Percentiles rank a stretch among this genome's conserved stretches.
phyloP scores from a whole-genome alignment of 2,329 filamentous ascomycete species.

The Sporothrix schenckii region DNA sequence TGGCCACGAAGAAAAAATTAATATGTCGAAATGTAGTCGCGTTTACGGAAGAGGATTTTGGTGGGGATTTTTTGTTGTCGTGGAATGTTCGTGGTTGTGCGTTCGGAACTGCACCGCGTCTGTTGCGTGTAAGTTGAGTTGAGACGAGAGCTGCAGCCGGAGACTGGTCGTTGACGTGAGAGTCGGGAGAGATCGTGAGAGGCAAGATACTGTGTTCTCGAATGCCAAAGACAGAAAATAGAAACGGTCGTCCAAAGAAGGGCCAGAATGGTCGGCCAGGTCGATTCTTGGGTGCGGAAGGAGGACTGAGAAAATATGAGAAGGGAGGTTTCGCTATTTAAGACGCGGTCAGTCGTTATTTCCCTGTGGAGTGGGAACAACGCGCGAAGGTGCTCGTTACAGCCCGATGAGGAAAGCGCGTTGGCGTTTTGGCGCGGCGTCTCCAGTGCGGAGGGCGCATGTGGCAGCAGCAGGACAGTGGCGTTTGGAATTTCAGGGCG shows the following conservation, averaged over 20 bases:
- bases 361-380: slow-evolving; percentile 36
- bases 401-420: slow-evolving; percentile 32
- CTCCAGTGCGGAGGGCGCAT: slow-evolving; percentile 20
- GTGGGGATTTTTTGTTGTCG: slow-evolving; percentile 31
- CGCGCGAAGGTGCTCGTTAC: slow-evolving; percentile 32
- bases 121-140: slow-evolving; percentile 23
- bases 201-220: slow-evolving; percentile 9
- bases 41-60: slow-evolving; percentile 16
- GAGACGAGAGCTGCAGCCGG: neutral
- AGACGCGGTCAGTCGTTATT: slow-evolving; percentile 36
- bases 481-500: slow-evolving; percentile 3
- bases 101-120: slow-evolving; percentile 26
- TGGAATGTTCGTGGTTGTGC: slow-evolving; percentile 30
- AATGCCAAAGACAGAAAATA: slow-evolving; percentile 21
- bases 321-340: slow-evolving; percentile 35
- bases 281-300: slow-evolving; percentile 19
- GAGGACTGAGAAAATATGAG: slow-evolving; percentile 27
- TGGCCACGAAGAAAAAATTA: slow-evolving; percentile 16
- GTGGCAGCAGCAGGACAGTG: slow-evolving; percentile 5
- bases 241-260: slow-evolving; percentile 28
- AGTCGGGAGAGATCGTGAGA: slow-evolving; percentile 15
- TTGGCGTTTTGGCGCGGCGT: slow-evolving; percentile 37
- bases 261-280: slow-evolving; percentile 22
- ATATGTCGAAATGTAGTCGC: slow-evolving; percentile 23
- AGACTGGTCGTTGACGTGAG: neutral